Base-by-base conservation (phyloP, 108 stramenopile genomes). In the Nitzschia sp. region DNA sequence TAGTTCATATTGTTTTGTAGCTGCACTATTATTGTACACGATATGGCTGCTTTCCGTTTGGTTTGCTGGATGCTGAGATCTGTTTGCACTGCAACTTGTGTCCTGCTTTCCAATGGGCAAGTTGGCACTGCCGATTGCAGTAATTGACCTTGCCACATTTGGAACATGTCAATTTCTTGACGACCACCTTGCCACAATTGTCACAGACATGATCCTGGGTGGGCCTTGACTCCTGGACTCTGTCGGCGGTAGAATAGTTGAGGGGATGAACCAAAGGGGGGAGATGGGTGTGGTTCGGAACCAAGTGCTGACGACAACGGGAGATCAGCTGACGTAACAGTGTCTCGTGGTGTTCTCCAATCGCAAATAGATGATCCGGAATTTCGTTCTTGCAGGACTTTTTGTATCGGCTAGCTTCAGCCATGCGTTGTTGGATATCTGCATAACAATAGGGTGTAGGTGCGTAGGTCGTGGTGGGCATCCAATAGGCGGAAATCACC, bases 121-220 rank as follows among this genome's bases (percentile, higher is more conserved):
- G 37, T 37, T 69, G 69, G 51, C 69, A 69, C 59, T 58, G 42
- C 8, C 57, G 48, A 17, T 57, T 58, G 57, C 69, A 69, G 19
- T 69, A 69, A n/a, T 50, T n/a, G 57, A 69, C 41, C 8, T 19
- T 51, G 17, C 20, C 55, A 51, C 69, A 69, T 39, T 51, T 57
- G 17, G 69, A 50, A 69, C 69, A 69, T 6, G 34, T 51, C 50
- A 69, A 17, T 14, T 39, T 51, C 51, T 65, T 65, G 51, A 34
- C 25, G 10, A 65, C 25, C 15, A n/a, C 38, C 51, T 65, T 65
- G n/a, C 51, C 51, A 52, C 64, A 65, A 53, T 52, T 6, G 10
- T 34, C 64, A 62, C 61, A 62, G 1, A 9, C 43, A 43, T 46
- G 14, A 5, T 34, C 29, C 29, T 1, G 29, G 1, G 29, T 34